Evolutionary conservation across 2,329 filamentous ascomycete genomes (phyloP), one percentile per base, ranked within the genome.

Genomic region (Phaeosphaeriaceae sp.): DNA sequence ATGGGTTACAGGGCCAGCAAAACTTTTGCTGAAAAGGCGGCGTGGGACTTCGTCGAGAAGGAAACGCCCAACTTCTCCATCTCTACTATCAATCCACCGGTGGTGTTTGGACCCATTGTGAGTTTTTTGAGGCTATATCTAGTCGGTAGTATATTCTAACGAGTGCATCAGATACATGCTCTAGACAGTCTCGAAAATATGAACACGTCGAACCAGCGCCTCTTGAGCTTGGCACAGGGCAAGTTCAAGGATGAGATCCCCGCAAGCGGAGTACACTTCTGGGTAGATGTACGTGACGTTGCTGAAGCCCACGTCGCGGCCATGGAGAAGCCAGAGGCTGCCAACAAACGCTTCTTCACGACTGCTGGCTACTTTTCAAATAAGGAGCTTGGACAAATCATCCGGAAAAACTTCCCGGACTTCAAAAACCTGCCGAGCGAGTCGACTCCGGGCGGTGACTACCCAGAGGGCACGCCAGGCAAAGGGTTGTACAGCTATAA

Each of bases 151-250:
- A 28, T 8, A 30, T 29, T 45, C 51, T 68, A 43, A 68, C 42
- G 47, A 6, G 17, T 3, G 18, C 5, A 29, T 56, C 41, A 70
- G 67, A 56, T 70, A 8, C 81, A 87, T 58, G 84, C 85, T 56
- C 77, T 91, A 2, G 81, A 85, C 52, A 80, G 76, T 17, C 77
- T 89, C 0, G 81, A 84, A n/a, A 76, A 75, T 1, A 76, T 92
- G 53, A 92, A 92, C 74, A 89, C 87, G 1, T 89, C 87, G 12
- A 92, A 91, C 68, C 80, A 85, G 58, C 82, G 86, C 16, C 80
- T 90, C 45, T 76, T 83, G 7, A 80, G 87, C 52, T 73, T 89
- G 42, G 79, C 87, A n/a, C 80, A 78, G 6, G 88, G 88, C 15
- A 81, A 83, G 50, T 81, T 77, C 67, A 85, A 83, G 56, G 74